These are phyloP conservation scores for Aspergillus awamori DNA, from an alignment of 2,329 filamentous ascomycete genomes.

Conservation along the genomic window DNA sequence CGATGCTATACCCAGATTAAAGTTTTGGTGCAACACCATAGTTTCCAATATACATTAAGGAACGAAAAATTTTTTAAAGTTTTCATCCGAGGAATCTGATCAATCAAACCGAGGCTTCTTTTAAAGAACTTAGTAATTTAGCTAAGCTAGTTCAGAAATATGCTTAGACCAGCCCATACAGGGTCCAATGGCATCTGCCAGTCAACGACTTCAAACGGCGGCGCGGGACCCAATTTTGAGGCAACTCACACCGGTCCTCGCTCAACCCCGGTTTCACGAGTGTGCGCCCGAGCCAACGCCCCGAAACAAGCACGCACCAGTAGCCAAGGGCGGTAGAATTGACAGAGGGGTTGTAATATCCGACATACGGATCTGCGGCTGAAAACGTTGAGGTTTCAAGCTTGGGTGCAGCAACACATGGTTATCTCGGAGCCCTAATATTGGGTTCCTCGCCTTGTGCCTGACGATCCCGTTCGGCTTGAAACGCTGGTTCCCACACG, in stretches of 20 bases:
- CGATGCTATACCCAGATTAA: slow-evolving; percentile 8
- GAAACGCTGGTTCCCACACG: slow-evolving; percentile 3
- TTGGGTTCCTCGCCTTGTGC: not conserved
- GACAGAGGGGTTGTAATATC: slow-evolving; percentile 4
- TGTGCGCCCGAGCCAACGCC: not conserved
- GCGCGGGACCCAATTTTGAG: not conserved
- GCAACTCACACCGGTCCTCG: not conserved
- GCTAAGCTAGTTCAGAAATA: not conserved
- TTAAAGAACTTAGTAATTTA: too few species aligned
- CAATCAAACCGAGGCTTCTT: not conserved
- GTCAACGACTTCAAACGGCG: not conserved
- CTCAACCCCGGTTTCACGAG: slow-evolving; percentile 3
- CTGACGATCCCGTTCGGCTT: slow-evolving; percentile 1
- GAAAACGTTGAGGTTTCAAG: slow-evolving; percentile 2
- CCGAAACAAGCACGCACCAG: slow-evolving; percentile 1
- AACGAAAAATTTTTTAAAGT: not conserved
- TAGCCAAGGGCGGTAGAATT: not conserved
- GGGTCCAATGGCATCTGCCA: slow-evolving; percentile 2
- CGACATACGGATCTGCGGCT: slow-evolving; percentile 1
- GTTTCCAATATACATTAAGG: slow-evolving; percentile 1
- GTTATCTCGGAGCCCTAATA: slow-evolving; percentile 5
- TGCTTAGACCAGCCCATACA: not conserved
- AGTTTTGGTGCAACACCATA: slow-evolving; percentile 7
- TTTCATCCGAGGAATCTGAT: not conserved
- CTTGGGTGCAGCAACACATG: not conserved